Conservation (phyloP, 2,329 filamentous ascomycete species). For the Diplodia corticola region DNA sequence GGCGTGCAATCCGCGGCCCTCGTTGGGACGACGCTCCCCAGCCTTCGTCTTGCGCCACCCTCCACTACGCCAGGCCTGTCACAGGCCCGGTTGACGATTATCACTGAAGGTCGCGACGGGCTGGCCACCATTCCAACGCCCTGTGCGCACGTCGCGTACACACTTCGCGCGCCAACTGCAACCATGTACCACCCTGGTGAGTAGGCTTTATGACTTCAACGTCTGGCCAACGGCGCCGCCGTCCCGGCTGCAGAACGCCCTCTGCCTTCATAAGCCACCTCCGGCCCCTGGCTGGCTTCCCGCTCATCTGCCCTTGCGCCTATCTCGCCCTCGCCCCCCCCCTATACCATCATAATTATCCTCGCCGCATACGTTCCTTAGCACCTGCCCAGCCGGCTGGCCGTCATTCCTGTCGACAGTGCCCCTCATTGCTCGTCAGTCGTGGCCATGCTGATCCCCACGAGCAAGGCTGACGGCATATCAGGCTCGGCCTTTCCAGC, state of each 20-base stretch:
- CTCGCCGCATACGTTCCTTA: constrained; percentile 22
- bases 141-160: constrained; percentile 37
- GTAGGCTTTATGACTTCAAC: constrained; percentile 33
- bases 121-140: constrained; percentile 38
- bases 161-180: constrained; percentile 33
- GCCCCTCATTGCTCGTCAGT: constrained; percentile 22
- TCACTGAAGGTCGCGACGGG: constrained; percentile 22
- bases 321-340: neutral
- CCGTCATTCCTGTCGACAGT: constrained; percentile 21
- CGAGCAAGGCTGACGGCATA: constrained; percentile 20
- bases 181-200: constrained; percentile 36
- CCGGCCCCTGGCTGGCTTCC: constrained; percentile 26
- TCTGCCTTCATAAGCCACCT: constrained; percentile 36
- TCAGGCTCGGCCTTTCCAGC: constrained; percentile 18
- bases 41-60: constrained; percentile 25
- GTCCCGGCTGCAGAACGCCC: constrained; percentile 24
- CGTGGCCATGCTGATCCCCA: constrained; percentile 3
- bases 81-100: constrained; percentile 27
- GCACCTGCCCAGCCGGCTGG: neutral
- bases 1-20: constrained; percentile 30
- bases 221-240: constrained; percentile 20
- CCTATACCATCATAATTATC: constrained; percentile 20
- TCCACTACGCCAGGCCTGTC: constrained; percentile 26
- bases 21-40: constrained; percentile 27
- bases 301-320: constrained; percentile 22